These are phyloP conservation scores for Plectranthus barbatus DNA, from an alignment of 257 asterid species.

Conservation along the genomic window DNA sequence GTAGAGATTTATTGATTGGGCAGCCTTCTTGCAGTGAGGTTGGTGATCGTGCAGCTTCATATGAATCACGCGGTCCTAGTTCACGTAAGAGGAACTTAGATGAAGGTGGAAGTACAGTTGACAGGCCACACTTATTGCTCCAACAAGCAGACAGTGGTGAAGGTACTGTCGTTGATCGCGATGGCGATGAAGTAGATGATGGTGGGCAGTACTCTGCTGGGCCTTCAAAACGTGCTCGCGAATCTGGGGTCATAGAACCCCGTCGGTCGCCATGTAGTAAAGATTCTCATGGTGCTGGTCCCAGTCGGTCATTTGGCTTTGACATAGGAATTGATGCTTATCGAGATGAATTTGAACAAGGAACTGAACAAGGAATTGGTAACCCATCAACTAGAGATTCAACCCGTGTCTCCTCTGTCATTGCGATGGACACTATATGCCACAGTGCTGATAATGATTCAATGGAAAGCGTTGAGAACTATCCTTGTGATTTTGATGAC, in stretches of 20 bases:
- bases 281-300: conserved; percentile 81
- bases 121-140: conserved; percentile 54
- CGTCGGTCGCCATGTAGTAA: conserved; percentile 31
- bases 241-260: conserved; percentile 36
- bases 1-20: conserved; percentile 52
- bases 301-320: conserved; percentile 68
- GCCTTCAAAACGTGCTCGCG: conserved; percentile 84
- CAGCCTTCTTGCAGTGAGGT: conserved; percentile 95
- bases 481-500: conserved; percentile 76
- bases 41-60: conserved; percentile 95
- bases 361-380: conserved; percentile 48
- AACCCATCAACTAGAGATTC: conserved; percentile 64
- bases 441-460: conserved; percentile 70
- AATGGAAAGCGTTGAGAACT: conserved; percentile 96
- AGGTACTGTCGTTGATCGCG: conserved; percentile 97
- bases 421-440: conserved; percentile 91
- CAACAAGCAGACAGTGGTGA: conserved; percentile 96
- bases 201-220: conserved; percentile 75
- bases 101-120: conserved; percentile 99
- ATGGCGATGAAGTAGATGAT: conserved; percentile 92
- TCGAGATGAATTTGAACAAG: conserved; percentile 52
- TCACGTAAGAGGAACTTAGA: conserved; percentile 85
- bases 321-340: conserved; percentile 51
- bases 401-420: conserved; percentile 75
- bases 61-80: conserved; percentile 94